phyloP scores from a whole-genome alignment of 2,329 filamentous ascomycete genomes.

The Penicillium sp. region DNA sequence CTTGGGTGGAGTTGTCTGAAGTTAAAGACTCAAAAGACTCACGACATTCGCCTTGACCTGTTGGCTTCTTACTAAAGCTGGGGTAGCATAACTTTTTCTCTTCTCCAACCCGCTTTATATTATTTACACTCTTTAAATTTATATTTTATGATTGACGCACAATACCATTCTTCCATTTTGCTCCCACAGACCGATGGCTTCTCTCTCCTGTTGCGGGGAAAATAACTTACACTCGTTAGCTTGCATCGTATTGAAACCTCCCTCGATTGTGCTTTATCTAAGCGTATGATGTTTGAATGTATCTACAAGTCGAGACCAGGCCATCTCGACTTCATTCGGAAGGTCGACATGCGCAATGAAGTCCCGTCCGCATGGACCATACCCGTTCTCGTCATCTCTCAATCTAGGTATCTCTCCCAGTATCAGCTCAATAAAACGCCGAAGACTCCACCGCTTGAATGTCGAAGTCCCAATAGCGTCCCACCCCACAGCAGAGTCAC shows the following conservation, averaged over 20 bases:
- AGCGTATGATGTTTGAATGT: background rate
- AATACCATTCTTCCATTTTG: background rate
- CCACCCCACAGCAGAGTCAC: conserved; percentile 7
- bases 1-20: conserved; percentile 13
- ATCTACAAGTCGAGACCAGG: conserved; percentile 28
- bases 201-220: background rate
- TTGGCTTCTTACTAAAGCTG: background rate
- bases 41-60: background rate
- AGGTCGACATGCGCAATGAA: conserved; percentile 51
- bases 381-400: conserved; percentile 45
- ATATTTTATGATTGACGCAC: conserved; percentile 6
- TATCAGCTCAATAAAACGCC: conserved; percentile 46
- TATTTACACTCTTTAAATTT: background rate
- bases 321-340: conserved; percentile 36
- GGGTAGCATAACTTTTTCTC: background rate
- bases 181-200: background rate
- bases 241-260: no score
- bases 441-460: conserved; percentile 38
- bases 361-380: conserved; percentile 47
- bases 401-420: conserved; percentile 49
- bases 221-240: no score
- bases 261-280: background rate
- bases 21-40: background rate
- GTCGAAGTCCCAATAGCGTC: background rate
- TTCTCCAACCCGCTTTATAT: background rate